A percentile compares a stretch with the other conserved stretches of the same genome.
phyloP scores from a whole-genome alignment of 305 asterid genomes.

The Fraxinus sp. region DNA sequence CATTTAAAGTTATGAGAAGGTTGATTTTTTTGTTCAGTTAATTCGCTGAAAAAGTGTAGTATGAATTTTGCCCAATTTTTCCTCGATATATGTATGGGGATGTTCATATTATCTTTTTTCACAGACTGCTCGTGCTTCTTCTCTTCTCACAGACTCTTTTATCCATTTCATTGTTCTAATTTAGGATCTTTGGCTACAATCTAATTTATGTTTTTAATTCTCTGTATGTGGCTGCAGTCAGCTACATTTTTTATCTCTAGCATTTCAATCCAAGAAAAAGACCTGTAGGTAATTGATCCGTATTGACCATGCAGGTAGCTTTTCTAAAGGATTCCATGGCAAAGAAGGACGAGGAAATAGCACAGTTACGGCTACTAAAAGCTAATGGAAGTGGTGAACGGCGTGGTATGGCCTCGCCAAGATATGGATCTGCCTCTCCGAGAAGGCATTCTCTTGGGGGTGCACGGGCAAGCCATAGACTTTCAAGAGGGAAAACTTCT shows the following conservation, averaged over 20 bases:
- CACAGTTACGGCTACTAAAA: slow-evolving; percentile 45
- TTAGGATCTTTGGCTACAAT: not conserved
- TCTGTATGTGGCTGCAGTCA: not conserved
- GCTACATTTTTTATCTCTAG: not conserved
- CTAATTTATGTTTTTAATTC: not conserved
- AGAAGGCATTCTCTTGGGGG: slow-evolving; percentile 58
- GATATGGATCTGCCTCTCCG: slow-evolving; percentile 63
- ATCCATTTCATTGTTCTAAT: not conserved
- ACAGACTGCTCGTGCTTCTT: not conserved
- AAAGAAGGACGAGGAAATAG: slow-evolving; percentile 79
- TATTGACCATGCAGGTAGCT: slow-evolving; percentile 54
- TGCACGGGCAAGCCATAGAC: slow-evolving; percentile 34
- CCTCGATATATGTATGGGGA: not conserved
- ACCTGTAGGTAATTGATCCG: slow-evolving; percentile 8
- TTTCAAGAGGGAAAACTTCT: not conserved
- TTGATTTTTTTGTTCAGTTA: not conserved
- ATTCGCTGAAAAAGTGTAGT: not conserved
- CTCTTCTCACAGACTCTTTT: not conserved
- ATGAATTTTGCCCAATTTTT: not conserved
- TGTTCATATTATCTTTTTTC: not conserved
- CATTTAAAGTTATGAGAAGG: not conserved
- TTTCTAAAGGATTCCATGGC: slow-evolving; percentile 61
- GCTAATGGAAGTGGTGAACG: slow-evolving; percentile 48
- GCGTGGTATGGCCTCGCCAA: slow-evolving; percentile 42
- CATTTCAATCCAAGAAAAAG: not conserved